phyloP scores from a whole-genome alignment of 2,329 filamentous ascomycete genomes.

The Parastagonospora nodorum region DNA sequence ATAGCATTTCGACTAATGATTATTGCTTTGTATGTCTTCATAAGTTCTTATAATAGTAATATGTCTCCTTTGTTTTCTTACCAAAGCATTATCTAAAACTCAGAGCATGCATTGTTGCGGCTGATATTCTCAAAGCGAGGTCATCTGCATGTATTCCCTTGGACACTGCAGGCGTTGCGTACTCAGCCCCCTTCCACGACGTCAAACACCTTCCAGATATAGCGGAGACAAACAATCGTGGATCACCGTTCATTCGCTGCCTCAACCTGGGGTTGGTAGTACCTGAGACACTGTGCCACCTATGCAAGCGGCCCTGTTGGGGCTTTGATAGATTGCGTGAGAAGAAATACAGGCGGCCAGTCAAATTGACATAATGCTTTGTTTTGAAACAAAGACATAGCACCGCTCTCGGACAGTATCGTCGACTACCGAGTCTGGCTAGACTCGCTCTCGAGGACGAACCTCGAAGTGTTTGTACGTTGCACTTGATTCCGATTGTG shows the following conservation, averaged over 20 bases:
- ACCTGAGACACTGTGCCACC: background rate
- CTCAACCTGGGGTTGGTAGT: too few species aligned
- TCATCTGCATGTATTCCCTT: too few species aligned
- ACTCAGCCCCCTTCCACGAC: background rate
- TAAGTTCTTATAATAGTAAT: background rate
- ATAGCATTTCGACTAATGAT: background rate
- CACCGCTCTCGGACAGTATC: constrained; percentile 1
- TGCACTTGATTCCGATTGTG: background rate
- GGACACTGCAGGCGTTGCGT: too few species aligned
- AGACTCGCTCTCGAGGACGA: background rate
- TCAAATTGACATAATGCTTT: constrained; percentile 1
- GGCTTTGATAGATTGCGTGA: too few species aligned
- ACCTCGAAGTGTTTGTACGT: background rate
- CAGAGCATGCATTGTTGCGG: too few species aligned
- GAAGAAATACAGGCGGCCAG: too few species aligned
- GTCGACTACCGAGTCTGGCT: constrained; percentile 2
- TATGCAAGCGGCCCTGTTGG: background rate
- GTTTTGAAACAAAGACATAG: constrained; percentile 2
- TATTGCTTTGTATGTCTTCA: background rate
- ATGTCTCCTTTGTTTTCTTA: too few species aligned
- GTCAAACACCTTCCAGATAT: background rate
- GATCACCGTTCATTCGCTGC: too few species aligned
- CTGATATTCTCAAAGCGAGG: too few species aligned
- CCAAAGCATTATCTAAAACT: too few species aligned
- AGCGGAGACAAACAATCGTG: too few species aligned